A percentile compares a stretch with the other conserved stretches of the same genome.
Conservation (phyloP, 164 flowering plant genomes). For the Liquidambar formosana region DNA sequence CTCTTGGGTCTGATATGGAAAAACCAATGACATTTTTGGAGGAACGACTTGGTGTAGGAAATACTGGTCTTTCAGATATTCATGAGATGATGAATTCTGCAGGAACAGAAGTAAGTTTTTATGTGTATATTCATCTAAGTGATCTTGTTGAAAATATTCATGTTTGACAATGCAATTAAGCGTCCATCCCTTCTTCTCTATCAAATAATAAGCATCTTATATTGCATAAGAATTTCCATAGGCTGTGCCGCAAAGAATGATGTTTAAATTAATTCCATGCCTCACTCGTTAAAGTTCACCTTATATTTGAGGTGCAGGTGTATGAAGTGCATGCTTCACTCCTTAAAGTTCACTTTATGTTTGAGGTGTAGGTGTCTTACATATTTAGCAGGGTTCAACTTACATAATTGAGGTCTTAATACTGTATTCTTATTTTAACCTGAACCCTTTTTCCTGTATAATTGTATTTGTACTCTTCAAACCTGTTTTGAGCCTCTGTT, state of each 20-base stretch:
- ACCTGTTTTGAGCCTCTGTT: no score
- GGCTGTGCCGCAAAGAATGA: not conserved
- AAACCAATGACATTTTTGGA: constrained; percentile 35
- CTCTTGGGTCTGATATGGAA: constrained; percentile 34
- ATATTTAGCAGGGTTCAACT: no score
- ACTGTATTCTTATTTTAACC: no score
- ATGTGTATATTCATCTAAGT: not conserved
- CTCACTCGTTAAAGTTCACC: no score
- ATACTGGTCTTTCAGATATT: constrained; percentile 45
- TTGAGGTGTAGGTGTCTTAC: no score
- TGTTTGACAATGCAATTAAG: not conserved
- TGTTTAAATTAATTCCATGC: no score
- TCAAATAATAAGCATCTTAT: not conserved
- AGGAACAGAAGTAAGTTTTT: constrained; percentile 51
- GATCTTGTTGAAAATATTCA: not conserved
- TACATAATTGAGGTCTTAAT: no score
- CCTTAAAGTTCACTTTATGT: no score
- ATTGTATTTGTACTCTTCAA: no score
- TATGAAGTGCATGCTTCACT: no score
- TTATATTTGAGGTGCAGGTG: no score
- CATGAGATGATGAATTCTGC: constrained; percentile 47
- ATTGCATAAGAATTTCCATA: not conserved
- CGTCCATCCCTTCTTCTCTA: not conserved
- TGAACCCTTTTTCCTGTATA: no score
- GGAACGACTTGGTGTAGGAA: constrained; percentile 18